phyloP scores from a whole-genome alignment of 257 asterid genomes.

The Rauvolfia tetraphylla region DNA sequence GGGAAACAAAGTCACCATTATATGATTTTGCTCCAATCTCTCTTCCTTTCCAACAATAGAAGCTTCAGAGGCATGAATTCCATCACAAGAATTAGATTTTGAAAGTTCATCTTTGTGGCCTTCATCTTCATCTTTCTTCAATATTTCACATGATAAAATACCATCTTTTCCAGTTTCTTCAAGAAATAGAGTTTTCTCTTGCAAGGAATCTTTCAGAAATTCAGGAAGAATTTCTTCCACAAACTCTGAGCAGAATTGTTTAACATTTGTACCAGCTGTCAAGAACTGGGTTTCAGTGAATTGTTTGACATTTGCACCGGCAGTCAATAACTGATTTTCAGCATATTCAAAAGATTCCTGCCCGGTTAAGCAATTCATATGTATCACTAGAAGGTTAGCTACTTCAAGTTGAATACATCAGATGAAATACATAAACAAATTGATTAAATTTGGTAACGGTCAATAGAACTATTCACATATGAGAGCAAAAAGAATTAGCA shows the following conservation, averaged over 20 bases:
- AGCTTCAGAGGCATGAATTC: not conserved
- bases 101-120: constrained; percentile 7
- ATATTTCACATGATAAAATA: not conserved
- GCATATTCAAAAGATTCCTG: constrained; percentile 23
- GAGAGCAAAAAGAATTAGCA: not conserved
- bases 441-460: not conserved
- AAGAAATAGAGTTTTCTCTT: constrained; percentile 8
- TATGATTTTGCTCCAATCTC: constrained; percentile 5
- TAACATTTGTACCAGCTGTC: not conserved
- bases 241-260: constrained; percentile 20
- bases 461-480: not conserved
- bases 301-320: constrained; percentile 22
- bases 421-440: not conserved
- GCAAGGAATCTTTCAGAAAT: not conserved
- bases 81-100: not conserved
- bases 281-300: not conserved
- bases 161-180: constrained; percentile 5
- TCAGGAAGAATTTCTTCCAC: constrained; percentile 26
- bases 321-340: constrained; percentile 23
- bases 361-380: constrained; percentile 7
- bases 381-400: not conserved
- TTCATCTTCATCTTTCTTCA: not conserved
- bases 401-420: not conserved
- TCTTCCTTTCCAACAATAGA: constrained; percentile 6
- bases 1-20: constrained; percentile 3